These are phyloP conservation scores for Pulicaria dysenterica DNA, from an alignment of 129 eudicot genomes.

Conservation along the genomic window DNA sequence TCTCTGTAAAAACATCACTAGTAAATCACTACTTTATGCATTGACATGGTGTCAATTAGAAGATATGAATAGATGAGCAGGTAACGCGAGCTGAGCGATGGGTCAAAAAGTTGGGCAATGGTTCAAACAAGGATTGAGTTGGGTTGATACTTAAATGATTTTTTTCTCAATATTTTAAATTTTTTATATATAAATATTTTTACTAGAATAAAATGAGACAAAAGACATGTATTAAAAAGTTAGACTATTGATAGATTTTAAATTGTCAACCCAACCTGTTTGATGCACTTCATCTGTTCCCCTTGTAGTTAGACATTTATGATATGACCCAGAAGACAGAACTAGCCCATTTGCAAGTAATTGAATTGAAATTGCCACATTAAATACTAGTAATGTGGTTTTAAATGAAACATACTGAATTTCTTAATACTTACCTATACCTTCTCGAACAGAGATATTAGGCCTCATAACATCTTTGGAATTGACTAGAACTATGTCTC, in stretches of 20 bases:
- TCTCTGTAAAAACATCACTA: conserved; percentile 52
- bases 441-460: conserved; percentile 75
- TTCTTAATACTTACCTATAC: conserved; percentile 72
- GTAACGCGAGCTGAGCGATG: not conserved
- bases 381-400: not conserved
- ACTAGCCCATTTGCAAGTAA: not conserved
- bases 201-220: not conserved
- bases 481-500: conserved; percentile 65
- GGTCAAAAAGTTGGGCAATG: not conserved
- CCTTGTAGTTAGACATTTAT: not conserved
- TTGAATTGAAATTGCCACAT: not conserved
- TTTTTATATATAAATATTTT: not conserved
- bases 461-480: conserved; percentile 74
- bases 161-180: not conserved
- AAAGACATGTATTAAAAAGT: not conserved
- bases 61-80: not conserved
- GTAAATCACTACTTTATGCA: not conserved
- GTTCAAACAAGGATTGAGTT: not conserved
- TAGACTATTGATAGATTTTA: not conserved
- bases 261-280: not conserved
- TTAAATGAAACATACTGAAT: not conserved
- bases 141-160: not conserved
- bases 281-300: not conserved
- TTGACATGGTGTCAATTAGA: not conserved
- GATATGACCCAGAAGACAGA: not conserved